Base-by-base conservation (phyloP, 306 rosid genomes). In the Sicyos baderoa region DNA sequence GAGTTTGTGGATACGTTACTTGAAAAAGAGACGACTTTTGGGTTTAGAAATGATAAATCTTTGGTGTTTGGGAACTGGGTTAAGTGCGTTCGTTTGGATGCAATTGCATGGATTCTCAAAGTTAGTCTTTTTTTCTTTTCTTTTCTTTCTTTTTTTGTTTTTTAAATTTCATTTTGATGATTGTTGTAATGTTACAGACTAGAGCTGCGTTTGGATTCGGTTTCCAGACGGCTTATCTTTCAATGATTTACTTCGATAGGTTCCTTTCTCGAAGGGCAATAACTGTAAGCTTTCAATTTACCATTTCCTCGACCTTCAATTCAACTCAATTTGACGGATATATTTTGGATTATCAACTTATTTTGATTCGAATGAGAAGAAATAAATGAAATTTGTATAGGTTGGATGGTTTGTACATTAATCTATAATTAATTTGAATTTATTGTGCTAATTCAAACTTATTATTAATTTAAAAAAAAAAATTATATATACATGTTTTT, bases 241-340 rank as follows among this genome's bases (percentile, higher is more conserved):
- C 95, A 16, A 79, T 89, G 58, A 79, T 86, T 35, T 93, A 86
- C 82, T 83, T 89, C 25, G 97, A 91, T 87, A 87, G 82, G n/a
- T 87, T 86, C 79, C 87, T 91, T 72, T 84, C 80, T 5, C 75
- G 58, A 65, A 44, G 81, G 50, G 72, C 81, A 74, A 81, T 87
- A 73, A 78, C 74, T 78, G 97, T 88, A 84, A 85, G 91, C 56
- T 71, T 54, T 18, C 27, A 17, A 7, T 35, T 58, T 35, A 11
- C 49, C n/a, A 3, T 12, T 12, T 9, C 17, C 23, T 53, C 35
- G 35, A 29, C n/a, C n/a, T n/a, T 29, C 42, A 35, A 35, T 6
- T 8, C 42, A 35, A 35, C 42, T 35, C 1, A 5, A 35, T 35
- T 35, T 35, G 42, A 35, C 2, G 0, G 8, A 35, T 35, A 6